Percentiles rank a stretch among this genome's conserved stretches.
Conservation (phyloP, 306 rosid species). For the Oemleria cerasiformis region DNA sequence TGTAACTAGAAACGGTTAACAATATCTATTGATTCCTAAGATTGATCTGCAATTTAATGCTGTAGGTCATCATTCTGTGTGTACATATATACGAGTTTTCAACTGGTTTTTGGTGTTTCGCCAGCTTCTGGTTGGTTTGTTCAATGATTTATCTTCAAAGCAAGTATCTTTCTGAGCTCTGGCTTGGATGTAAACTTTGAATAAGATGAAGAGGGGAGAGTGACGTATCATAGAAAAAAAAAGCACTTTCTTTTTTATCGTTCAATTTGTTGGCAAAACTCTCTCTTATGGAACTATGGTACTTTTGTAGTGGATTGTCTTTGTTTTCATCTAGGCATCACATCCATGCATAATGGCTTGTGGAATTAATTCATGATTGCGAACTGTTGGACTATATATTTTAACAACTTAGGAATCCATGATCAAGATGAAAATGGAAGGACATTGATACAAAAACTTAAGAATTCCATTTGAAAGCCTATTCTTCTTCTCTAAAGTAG, state of each 20-base stretch:
- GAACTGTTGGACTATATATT: too few species aligned
- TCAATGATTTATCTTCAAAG: slow-evolving; percentile 8
- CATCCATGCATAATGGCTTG: neutral
- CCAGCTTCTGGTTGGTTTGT: slow-evolving; percentile 17
- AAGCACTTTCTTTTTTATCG: neutral
- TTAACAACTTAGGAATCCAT: too few species aligned
- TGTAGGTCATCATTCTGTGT: neutral
- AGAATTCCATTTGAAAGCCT: too few species aligned
- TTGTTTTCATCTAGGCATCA: neutral
- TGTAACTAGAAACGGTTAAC: neutral
- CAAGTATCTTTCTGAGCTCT: slow-evolving; percentile 15
- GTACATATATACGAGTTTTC: slow-evolving; percentile 21
- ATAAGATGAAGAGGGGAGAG: neutral
- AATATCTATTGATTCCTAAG: slow-evolving; percentile 2
- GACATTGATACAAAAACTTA: too few species aligned
- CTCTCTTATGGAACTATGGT: neutral
- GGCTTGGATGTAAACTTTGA: slow-evolving; percentile 7
- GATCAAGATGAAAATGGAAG: too few species aligned
- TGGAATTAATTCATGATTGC: too few species aligned
- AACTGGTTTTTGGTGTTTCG: neutral
- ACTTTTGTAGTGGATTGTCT: neutral
- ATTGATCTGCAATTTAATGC: slow-evolving; percentile 11
- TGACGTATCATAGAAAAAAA: neutral
- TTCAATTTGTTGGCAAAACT: neutral
- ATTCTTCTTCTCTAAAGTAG: slow-evolving; percentile 41